phyloP scores from a whole-genome alignment of 2,329 filamentous ascomycete genomes.

The Verticillium albo-atrum region DNA sequence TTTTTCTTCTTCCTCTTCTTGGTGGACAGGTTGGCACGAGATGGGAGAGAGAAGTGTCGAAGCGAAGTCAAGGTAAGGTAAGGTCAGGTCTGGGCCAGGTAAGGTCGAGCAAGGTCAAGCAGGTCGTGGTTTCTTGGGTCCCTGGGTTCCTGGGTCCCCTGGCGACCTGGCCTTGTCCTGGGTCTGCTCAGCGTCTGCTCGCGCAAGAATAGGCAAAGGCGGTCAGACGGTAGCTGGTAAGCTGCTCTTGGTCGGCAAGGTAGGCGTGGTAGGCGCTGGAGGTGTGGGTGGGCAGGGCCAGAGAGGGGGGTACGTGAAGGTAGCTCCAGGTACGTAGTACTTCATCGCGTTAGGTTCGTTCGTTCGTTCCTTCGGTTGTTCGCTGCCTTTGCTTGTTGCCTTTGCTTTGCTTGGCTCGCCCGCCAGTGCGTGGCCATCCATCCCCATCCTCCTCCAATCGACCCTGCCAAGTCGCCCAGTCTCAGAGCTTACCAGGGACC shows the following conservation, averaged over 20 bases:
- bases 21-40: conserved; percentile 7
- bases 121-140: neutral
- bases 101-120: conserved; percentile 3
- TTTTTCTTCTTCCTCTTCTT: conserved; percentile 3
- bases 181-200: neutral
- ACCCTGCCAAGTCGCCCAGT: conserved; percentile 9
- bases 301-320: neutral
- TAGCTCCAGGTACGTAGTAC: neutral
- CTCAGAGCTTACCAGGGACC: conserved; percentile 9
- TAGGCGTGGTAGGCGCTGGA: neutral
- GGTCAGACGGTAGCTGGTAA: neutral
- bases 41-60: conserved; percentile 3
- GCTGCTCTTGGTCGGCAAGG: no score
- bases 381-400: neutral
- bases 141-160: neutral
- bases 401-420: neutral
- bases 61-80: conserved; percentile 6
- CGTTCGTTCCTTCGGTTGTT: neutral
- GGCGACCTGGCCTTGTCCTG: neutral
- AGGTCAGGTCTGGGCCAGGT: conserved; percentile 4
- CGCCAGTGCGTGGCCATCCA: no score
- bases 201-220: neutral
- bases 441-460: neutral
- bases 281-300: neutral
- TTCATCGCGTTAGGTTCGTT: neutral